phyloP scores from a whole-genome alignment of 75 land plant species.

The Pinus taeda region DNA sequence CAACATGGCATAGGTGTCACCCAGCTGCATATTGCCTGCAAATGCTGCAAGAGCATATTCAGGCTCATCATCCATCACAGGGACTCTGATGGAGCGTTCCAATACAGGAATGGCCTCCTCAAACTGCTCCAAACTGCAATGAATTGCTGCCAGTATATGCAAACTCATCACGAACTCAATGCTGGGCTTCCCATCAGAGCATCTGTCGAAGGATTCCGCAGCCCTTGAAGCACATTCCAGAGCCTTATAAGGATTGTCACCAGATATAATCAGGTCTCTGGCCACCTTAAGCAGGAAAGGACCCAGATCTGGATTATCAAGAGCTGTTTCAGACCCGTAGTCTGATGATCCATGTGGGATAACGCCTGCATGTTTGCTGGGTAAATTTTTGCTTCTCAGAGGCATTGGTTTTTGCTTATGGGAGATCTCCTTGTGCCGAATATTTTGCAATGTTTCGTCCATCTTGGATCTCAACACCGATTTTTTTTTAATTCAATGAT shows the following conservation, averaged over 20 bases:
- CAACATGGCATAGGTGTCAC: constrained; percentile 67
- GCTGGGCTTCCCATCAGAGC: constrained; percentile 51
- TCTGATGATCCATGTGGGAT: background rate
- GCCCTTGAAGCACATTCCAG: constrained; percentile 81
- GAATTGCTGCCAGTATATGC: constrained; percentile 79
- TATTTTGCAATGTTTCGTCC: background rate
- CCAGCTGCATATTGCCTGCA: constrained; percentile 87
- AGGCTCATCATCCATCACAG: constrained; percentile 35
- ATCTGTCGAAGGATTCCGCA: constrained; percentile 63
- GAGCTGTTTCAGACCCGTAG: background rate
- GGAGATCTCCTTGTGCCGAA: background rate
- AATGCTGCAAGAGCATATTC: constrained; percentile 82
- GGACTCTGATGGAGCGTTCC: constrained; percentile 57
- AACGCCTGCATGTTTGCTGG: background rate
- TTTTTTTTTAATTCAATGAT: background rate
- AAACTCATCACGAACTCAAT: constrained; percentile 81
- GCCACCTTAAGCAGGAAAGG: constrained; percentile 90
- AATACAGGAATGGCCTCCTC: constrained; percentile 78
- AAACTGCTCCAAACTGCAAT: constrained; percentile 57
- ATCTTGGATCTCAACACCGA: background rate
- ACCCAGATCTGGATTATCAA: constrained; percentile 82
- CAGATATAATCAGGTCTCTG: constrained; percentile 59
- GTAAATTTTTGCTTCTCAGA: background rate
- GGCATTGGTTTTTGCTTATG: background rate
- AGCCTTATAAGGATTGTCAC: constrained; percentile 77